These are phyloP conservation scores for Kodamaea anthophila DNA, from an alignment of 1,139 yeast genomes.

Conservation along the genomic window DNA sequence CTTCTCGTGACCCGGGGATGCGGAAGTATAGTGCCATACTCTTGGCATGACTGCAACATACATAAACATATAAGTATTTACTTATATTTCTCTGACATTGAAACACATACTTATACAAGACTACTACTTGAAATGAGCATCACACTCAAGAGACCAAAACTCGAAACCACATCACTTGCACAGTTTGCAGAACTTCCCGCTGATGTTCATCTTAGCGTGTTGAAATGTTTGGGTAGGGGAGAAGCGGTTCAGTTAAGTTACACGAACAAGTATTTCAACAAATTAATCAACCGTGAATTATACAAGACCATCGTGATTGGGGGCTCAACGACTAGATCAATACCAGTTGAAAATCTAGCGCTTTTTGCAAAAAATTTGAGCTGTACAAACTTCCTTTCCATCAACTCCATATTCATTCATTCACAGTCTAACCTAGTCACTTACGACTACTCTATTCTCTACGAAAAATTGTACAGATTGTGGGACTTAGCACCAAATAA, in stretches of 20 bases:
- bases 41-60: conserved; percentile 2
- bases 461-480: conserved; percentile 12
- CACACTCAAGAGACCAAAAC: too few species aligned
- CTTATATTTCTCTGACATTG: too few species aligned
- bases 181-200: conserved; percentile 9
- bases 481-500: conserved; percentile 15
- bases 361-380: conserved; percentile 12
- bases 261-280: conserved; percentile 11
- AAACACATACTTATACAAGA: too few species aligned
- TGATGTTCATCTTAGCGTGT: conserved; percentile 10
- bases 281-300: conserved; percentile 12
- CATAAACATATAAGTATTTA: too few species aligned
- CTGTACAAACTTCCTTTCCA: conserved; percentile 11
- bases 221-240: conserved; percentile 10
- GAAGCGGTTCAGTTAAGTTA: conserved; percentile 14
- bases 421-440: conserved; percentile 15
- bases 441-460: conserved; percentile 16
- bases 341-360: conserved; percentile 9
- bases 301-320: conserved; percentile 16
- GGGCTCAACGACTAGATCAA: conserved; percentile 9
- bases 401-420: conserved; percentile 15
- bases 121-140: too few species aligned
- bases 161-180: too few species aligned
- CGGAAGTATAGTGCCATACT: conserved; percentile 2
- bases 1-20: conserved; percentile 1